phyloP scores from a whole-genome alignment of 257 asterid species.

The Scutellaria baicalensis region DNA sequence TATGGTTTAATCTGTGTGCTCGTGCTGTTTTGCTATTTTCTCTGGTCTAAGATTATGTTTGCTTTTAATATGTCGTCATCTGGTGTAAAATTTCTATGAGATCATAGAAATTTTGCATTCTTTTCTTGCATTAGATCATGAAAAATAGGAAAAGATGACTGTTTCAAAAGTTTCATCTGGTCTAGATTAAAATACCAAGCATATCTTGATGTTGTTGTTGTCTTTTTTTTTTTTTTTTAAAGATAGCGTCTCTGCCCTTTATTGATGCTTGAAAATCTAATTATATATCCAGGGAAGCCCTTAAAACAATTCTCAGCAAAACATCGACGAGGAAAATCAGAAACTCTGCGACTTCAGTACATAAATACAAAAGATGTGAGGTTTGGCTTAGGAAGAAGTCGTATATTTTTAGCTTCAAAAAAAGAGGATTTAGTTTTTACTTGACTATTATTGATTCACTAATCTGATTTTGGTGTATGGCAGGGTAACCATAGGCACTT shows the following conservation, averaged over 20 bases:
- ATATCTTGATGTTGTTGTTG: neutral
- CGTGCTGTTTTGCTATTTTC: no score
- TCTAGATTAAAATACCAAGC: neutral
- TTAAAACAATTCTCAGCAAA: constrained; percentile 23
- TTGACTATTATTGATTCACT: neutral
- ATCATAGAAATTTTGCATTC: neutral
- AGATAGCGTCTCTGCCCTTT: neutral
- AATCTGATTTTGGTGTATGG: constrained; percentile 1
- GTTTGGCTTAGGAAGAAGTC: constrained; percentile 43
- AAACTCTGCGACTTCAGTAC: constrained; percentile 73
- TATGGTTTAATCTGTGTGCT: neutral
- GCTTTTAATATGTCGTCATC: no score
- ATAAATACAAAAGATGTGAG: constrained; percentile 87
- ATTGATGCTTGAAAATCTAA: constrained; percentile 9
- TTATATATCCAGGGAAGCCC: constrained; percentile 42
- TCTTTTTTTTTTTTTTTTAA: neutral
- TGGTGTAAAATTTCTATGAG: neutral
- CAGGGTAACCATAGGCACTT: constrained; percentile 80
- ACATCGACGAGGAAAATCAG: constrained; percentile 92
- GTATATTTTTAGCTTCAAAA: neutral
- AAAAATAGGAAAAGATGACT: neutral
- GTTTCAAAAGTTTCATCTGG: neutral
- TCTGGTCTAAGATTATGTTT: no score
- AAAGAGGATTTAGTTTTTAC: neutral
- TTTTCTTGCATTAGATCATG: neutral